phyloP scores from a whole-genome alignment of 208 protist genomes.

The Vickermania ingenoplastis region DNA sequence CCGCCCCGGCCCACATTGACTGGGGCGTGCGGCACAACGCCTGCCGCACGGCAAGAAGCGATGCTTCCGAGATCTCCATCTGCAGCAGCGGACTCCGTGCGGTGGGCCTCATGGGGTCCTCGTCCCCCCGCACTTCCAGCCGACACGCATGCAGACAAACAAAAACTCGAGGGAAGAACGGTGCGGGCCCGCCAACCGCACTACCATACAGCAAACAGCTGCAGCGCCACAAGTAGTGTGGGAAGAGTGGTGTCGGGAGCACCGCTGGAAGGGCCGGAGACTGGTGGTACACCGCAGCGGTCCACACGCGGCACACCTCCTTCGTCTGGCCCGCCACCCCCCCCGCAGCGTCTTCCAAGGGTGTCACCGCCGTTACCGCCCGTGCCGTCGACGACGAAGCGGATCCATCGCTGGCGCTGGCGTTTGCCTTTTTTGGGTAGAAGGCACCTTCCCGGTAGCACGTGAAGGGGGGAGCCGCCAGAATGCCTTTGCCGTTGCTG shows the following conservation, averaged over 20 bases:
- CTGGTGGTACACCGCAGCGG: constrained; percentile 41
- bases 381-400: too few species aligned
- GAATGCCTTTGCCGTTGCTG: constrained; percentile 63
- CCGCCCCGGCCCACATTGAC: constrained; percentile 15
- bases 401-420: too few species aligned
- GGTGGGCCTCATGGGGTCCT: not conserved
- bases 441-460: not conserved
- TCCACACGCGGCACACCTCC: constrained; percentile 16
- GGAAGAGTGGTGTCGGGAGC: constrained; percentile 7
- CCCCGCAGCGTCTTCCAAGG: not conserved
- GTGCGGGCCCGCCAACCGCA: constrained; percentile 33
- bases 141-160: constrained; percentile 11
- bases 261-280: constrained; percentile 54
- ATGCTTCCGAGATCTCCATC: constrained; percentile 1
- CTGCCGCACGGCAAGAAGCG: constrained; percentile 19
- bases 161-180: constrained; percentile 40
- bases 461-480: constrained; percentile 16
- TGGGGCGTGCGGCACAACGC: constrained; percentile 29
- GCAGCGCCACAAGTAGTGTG: constrained; percentile 25
- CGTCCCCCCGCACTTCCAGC: not conserved
- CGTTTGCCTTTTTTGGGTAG: not conserved
- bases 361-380: too few species aligned
- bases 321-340: not conserved
- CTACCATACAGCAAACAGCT: constrained; percentile 46
- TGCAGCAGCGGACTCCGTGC: not conserved